These are phyloP conservation scores for Mesembryanthemum crystallinum DNA, from an alignment of 148 eudicot species.

Conservation along the genomic window DNA sequence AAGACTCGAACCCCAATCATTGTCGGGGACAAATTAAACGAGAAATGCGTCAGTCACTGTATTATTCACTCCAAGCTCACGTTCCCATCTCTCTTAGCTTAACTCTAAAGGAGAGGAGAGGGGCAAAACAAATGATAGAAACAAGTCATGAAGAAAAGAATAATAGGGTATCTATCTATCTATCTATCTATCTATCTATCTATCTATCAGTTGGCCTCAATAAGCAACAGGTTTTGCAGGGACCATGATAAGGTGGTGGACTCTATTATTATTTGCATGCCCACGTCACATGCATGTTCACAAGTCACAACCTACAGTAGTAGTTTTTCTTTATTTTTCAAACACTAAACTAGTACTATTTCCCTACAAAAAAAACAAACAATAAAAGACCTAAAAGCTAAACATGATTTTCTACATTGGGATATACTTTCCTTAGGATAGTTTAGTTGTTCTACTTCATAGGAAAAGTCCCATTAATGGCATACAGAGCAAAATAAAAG, in stretches of 20 bases:
- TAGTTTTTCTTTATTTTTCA: background rate
- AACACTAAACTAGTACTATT: background rate
- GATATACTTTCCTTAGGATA: background rate
- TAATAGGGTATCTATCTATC: too few relatives aligned
- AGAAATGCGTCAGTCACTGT: too few relatives aligned
- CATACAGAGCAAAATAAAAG: too few relatives aligned
- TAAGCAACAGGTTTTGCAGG: background rate
- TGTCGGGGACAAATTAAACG: too few relatives aligned
- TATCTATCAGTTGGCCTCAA: too few relatives aligned
- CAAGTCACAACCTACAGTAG: background rate
- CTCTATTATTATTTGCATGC: constrained; percentile 3
- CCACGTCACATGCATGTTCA: constrained; percentile 4
- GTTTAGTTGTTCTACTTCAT: background rate
- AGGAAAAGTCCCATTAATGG: constrained; percentile 12
- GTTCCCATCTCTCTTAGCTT: too few relatives aligned
- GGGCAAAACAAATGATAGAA: too few relatives aligned
- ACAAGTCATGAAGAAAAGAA: too few relatives aligned
- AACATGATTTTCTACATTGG: background rate
- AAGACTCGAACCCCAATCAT: too few relatives aligned
- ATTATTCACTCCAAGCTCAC: too few relatives aligned
- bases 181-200: too few relatives aligned
- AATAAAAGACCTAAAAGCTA: background rate
- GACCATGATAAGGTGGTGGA: background rate
- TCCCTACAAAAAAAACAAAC: background rate
- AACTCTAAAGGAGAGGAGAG: too few relatives aligned